These are phyloP conservation scores for Diversispora eburnea DNA, from an alignment of 192 early-diverging fungal genomes.

Conservation along the genomic window DNA sequence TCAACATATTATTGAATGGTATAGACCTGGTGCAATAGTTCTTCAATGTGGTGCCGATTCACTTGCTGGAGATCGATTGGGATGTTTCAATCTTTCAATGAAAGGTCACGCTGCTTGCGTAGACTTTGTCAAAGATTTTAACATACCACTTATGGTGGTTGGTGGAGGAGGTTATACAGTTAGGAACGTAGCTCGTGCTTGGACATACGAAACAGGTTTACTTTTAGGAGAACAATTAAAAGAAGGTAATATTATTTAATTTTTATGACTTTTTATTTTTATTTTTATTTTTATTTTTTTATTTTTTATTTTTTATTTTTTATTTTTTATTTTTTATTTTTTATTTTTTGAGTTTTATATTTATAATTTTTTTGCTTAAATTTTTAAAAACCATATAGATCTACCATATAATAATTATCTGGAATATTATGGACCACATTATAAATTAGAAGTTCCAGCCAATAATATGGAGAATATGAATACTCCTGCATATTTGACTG, in stretches of 20 bases:
- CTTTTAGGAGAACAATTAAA: conserved; percentile 69
- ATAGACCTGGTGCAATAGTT: conserved; percentile 85
- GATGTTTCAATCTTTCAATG: conserved; percentile 95
- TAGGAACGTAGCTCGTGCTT: conserved; percentile 92
- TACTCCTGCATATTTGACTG: conserved; percentile 78
- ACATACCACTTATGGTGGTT: conserved; percentile 86
- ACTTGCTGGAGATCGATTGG: conserved; percentile 88
- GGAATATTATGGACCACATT: conserved; percentile 91
- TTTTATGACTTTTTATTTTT: background rate
- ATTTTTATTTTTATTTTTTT: background rate
- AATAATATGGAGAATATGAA: conserved; percentile 91
- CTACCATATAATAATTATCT: conserved; percentile 88
- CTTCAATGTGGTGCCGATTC: conserved; percentile 98
- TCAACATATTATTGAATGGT: conserved; percentile 90
- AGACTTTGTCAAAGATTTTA: conserved; percentile 86
- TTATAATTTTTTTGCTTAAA: too few species aligned
- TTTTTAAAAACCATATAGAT: conserved; percentile 27
- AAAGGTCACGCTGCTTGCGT: conserved; percentile 89
- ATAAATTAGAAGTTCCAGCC: conserved; percentile 77
- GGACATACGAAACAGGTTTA: conserved; percentile 92
- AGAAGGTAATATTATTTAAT: conserved; percentile 43
- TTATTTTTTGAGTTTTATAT: background rate
- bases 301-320: background rate
- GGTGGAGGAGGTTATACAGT: conserved; percentile 98
- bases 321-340: background rate